Percentiles rank a stretch among this genome's conserved stretches.
These are phyloP conservation scores for Verbena officinalis DNA, from an alignment of 257 asterid genomes.

Conservation along the genomic window DNA sequence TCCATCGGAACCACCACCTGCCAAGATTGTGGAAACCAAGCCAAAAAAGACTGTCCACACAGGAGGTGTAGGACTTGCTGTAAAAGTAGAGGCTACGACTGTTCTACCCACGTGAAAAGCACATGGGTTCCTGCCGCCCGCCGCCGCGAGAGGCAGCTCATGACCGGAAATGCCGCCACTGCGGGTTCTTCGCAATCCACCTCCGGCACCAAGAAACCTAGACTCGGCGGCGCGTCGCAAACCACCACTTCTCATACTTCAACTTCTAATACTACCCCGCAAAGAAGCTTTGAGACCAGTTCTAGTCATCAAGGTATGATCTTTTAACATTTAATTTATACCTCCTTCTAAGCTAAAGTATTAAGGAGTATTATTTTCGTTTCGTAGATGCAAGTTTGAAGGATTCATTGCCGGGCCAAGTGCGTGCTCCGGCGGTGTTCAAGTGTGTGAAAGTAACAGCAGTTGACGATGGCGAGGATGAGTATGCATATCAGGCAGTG, in stretches of 20 bases:
- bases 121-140: constrained; percentile 69
- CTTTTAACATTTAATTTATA: not conserved
- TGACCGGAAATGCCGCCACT: constrained; percentile 26
- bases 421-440: constrained; percentile 70
- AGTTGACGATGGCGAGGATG: constrained; percentile 69
- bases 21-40: constrained; percentile 68
- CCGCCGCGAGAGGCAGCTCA: constrained; percentile 60
- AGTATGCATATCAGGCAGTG: constrained; percentile 68
- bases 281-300: constrained; percentile 63
- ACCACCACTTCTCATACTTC: constrained; percentile 65
- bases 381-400: constrained; percentile 48
- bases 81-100: constrained; percentile 55
- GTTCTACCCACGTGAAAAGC: constrained; percentile 59
- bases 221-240: constrained; percentile 51
- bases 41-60: constrained; percentile 59
- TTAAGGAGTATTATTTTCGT: not conserved
- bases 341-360: not conserved
- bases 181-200: constrained; percentile 61
- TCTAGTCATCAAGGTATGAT: constrained; percentile 62
- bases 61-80: constrained; percentile 66
- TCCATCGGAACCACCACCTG: constrained; percentile 37
- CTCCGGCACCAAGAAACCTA: constrained; percentile 57
- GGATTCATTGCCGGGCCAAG: constrained; percentile 69
- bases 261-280: constrained; percentile 65
- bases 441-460: constrained; percentile 70